phyloP scores from a whole-genome alignment of 2,329 filamentous ascomycete genomes.

The Cladophialophora carrionii region DNA sequence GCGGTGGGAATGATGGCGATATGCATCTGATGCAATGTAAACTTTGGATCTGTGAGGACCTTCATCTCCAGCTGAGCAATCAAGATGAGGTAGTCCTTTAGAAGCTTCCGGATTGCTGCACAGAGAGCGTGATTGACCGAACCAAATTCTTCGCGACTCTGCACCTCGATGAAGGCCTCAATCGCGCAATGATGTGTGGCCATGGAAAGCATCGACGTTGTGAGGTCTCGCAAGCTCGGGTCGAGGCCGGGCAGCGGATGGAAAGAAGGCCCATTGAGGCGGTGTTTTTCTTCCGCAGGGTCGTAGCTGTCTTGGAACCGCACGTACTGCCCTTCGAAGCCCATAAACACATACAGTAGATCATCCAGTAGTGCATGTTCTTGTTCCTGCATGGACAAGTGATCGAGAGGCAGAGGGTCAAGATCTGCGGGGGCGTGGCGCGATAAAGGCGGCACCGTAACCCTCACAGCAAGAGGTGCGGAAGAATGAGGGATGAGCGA shows the following conservation, averaged over 20 bases:
- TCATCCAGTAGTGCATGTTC: slow-evolving; percentile 89
- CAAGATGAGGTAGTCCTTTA: slow-evolving; percentile 92
- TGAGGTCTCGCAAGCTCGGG: slow-evolving; percentile 85
- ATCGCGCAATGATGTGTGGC: slow-evolving; percentile 91
- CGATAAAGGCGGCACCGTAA: slow-evolving; percentile 64
- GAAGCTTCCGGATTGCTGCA: slow-evolving; percentile 85
- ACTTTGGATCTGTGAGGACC: slow-evolving; percentile 81
- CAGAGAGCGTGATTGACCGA: slow-evolving; percentile 94
- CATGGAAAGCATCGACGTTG: slow-evolving; percentile 86
- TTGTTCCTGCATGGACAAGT: slow-evolving; percentile 77
- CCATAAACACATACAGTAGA: slow-evolving; percentile 93
- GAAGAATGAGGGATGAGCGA: slow-evolving; percentile 70
- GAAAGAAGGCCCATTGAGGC: slow-evolving; percentile 79
- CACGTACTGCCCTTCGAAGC: slow-evolving; percentile 96
- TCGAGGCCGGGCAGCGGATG: slow-evolving; percentile 81
- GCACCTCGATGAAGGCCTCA: slow-evolving; percentile 90
- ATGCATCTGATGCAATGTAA: slow-evolving; percentile 91
- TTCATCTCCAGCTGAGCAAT: slow-evolving; percentile 93
- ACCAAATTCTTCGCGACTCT: slow-evolving; percentile 89
- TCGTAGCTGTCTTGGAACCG: slow-evolving; percentile 82
- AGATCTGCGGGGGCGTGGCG: slow-evolving; percentile 70
- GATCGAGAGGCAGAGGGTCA: slow-evolving; percentile 68
- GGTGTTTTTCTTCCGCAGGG: slow-evolving; percentile 80
- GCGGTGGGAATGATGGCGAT: slow-evolving; percentile 87
- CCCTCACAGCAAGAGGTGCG: slow-evolving; percentile 71